Conservation (phyloP, 352 stramenopile genomes). For the Aphanomyces stellatus region DNA sequence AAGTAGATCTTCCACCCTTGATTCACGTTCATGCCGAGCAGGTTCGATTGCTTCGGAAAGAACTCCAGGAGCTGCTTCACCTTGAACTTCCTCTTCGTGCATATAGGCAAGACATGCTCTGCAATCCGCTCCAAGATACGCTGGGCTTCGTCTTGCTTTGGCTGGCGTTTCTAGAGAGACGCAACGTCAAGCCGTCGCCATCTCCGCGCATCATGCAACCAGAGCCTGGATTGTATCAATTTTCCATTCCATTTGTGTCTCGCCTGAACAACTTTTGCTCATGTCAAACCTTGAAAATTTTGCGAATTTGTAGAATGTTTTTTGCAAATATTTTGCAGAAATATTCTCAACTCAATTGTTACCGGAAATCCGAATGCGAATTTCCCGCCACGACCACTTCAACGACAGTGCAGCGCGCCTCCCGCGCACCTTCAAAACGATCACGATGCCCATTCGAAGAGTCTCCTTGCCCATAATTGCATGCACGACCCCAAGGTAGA, state of each 20-base stretch:
- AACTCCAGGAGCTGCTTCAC: constrained; percentile 56
- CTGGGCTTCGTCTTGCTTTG: constrained; percentile 20
- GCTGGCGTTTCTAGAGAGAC: constrained; percentile 14
- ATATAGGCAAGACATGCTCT: constrained; percentile 42
- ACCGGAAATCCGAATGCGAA: too few relatives aligned
- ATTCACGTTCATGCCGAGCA: constrained; percentile 80
- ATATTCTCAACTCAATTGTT: too few relatives aligned
- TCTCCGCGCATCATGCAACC: not conserved
- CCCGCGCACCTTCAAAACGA: too few relatives aligned
- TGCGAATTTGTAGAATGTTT: too few relatives aligned
- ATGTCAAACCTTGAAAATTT: too few relatives aligned
- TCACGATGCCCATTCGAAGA: too few relatives aligned
- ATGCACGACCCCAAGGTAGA: too few relatives aligned
- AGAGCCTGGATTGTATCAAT: constrained; percentile 12
- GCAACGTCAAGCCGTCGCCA: not conserved
- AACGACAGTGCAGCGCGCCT: too few relatives aligned
- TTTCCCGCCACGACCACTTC: too few relatives aligned
- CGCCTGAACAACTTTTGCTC: not conserved
- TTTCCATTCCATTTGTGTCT: not conserved
- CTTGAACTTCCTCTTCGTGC: constrained; percentile 40
- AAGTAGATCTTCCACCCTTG: constrained; percentile 61
- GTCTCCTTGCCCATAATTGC: too few relatives aligned
- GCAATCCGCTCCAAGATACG: constrained; percentile 40
- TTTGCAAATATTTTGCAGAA: too few relatives aligned
- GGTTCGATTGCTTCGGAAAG: constrained; percentile 41